Evolutionary conservation across 2,329 filamentous ascomycete genomes (phyloP).

Genomic region (Rhinocladiella mackenziei): DNA sequence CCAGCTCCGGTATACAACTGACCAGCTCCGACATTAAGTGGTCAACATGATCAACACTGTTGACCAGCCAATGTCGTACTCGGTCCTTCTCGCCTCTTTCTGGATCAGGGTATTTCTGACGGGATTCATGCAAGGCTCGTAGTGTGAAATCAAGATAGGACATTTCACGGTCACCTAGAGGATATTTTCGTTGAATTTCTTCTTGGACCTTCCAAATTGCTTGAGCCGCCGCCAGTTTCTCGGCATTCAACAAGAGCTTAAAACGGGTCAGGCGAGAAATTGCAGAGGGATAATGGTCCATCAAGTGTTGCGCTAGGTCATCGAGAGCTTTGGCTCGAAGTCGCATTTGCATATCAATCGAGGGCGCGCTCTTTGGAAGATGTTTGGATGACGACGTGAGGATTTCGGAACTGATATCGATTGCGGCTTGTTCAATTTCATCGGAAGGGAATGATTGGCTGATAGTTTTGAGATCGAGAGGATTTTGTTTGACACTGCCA

Average conservation of each 20-base stretch:
- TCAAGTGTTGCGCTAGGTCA: slow-evolving; percentile 69
- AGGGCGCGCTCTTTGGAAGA: slow-evolving; percentile 67
- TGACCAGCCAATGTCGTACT: slow-evolving; percentile 81
- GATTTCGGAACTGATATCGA: slow-evolving; percentile 76
- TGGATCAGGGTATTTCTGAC: slow-evolving; percentile 64
- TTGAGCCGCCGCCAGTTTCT: slow-evolving; percentile 78
- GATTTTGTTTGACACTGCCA: slow-evolving; percentile 73
- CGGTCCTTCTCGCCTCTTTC: slow-evolving; percentile 69
- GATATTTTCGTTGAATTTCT: slow-evolving; percentile 57
- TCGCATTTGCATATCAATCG: slow-evolving; percentile 75
- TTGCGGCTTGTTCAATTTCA: slow-evolving; percentile 72
- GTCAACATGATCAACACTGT: slow-evolving; percentile 68
- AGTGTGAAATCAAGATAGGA: slow-evolving; percentile 72
- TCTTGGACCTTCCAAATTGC: slow-evolving; percentile 80
- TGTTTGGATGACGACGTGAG: slow-evolving; percentile 71
- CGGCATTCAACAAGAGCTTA: slow-evolving; percentile 81
- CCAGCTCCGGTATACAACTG: slow-evolving; percentile 69
- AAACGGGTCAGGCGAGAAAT: slow-evolving; percentile 68
- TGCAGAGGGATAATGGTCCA: slow-evolving; percentile 58
- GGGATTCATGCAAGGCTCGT: slow-evolving; percentile 69
- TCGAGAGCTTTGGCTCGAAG: slow-evolving; percentile 69
- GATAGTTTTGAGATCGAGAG: slow-evolving; percentile 75
- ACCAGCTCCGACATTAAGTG: slow-evolving; percentile 75
- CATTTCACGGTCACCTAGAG: slow-evolving; percentile 56
- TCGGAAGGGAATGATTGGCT: slow-evolving; percentile 62